Base-by-base conservation (phyloP, 2,329 filamentous ascomycete species). In the Cladophialophora yegresii region DNA sequence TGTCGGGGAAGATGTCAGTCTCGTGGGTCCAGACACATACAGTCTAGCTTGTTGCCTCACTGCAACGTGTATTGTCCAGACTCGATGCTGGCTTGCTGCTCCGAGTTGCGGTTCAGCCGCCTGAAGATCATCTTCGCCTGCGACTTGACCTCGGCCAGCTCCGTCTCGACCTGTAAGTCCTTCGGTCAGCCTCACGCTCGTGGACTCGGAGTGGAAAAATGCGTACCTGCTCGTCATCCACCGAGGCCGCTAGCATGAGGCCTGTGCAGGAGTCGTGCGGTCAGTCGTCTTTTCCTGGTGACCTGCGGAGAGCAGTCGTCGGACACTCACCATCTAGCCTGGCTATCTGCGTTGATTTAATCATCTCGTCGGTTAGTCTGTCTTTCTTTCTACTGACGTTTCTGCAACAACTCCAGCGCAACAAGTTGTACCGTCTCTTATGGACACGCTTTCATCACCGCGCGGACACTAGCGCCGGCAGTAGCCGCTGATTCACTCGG, bases 41-140 rank as follows among this genome's bases (percentile, higher is more conserved):
- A 23, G 4, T 5, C 20, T 2, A 13, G 13, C 13, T 12, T 32
- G 28, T 30, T n/a, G 74, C 5, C 86, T 74, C 86, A 96, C 90
- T 99, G 93, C 76, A 98, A 83, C 67, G 87, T 92, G 82, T 91
- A 93, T 74, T 84, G 81, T 69, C 89, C 88, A 70, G 88, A 90
- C 79, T 98, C 93, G 79, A 99, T 96, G 76, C 87, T 92, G 62
- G 93, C 95, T 80, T 96, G 92, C 54, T 89, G 85, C 75, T 96
- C 93, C 10, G 93, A 90, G 77, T 93, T 95, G 79, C 90, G 89
- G 78, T 88, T 93, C 70, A 99, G 84, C 70, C 92, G 88, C 73
- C 93, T 90, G 71, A 97, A 87, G 75, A 99, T 87, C 77, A 96
- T 88, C 79, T 96, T 96, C 61, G 92, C 88, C 77, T 98, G 93